A percentile compares a stretch with the other conserved stretches of the same genome.
Conservation (phyloP, 2,329 filamentous ascomycete genomes). For the Paraphoma sp. region DNA sequence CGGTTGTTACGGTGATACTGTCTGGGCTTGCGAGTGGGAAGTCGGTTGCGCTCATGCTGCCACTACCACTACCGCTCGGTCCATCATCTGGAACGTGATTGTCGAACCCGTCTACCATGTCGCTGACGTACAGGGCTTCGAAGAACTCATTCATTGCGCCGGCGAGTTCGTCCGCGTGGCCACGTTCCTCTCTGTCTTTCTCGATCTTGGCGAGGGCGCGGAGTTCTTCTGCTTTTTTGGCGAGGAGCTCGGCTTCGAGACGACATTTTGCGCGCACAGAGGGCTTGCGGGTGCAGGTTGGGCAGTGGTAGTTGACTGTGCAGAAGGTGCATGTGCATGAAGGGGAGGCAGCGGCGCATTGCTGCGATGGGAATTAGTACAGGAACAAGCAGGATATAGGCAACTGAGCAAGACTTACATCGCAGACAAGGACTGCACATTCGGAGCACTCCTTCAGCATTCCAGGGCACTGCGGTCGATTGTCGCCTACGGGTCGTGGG, state of each 20-base stretch:
- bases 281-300: constrained; percentile 43
- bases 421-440: constrained; percentile 50
- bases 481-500: constrained; percentile 47
- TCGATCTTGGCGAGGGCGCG: constrained; percentile 36
- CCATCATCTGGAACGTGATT: not conserved
- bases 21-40: constrained; percentile 37
- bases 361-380: constrained; percentile 19
- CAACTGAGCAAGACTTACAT: constrained; percentile 38
- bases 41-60: not conserved
- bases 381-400: no score
- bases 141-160: constrained; percentile 46
- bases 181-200: constrained; percentile 42
- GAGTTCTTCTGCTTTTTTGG: constrained; percentile 38
- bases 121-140: constrained; percentile 29
- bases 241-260: constrained; percentile 42
- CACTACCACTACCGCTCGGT: not conserved
- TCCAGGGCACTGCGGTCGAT: constrained; percentile 44
- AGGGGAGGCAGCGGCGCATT: constrained; percentile 39
- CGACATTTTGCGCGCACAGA: constrained; percentile 44
- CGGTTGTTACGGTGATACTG: constrained; percentile 43
- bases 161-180: constrained; percentile 42
- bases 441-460: constrained; percentile 47
- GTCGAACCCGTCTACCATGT: constrained; percentile 8
- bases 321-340: constrained; percentile 49
- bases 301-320: constrained; percentile 49